Evolutionary conservation across 208 protist genomes (phyloP), one percentile per base, ranked within the genome.

Genomic region (Leishmania guyanensis): DNA sequence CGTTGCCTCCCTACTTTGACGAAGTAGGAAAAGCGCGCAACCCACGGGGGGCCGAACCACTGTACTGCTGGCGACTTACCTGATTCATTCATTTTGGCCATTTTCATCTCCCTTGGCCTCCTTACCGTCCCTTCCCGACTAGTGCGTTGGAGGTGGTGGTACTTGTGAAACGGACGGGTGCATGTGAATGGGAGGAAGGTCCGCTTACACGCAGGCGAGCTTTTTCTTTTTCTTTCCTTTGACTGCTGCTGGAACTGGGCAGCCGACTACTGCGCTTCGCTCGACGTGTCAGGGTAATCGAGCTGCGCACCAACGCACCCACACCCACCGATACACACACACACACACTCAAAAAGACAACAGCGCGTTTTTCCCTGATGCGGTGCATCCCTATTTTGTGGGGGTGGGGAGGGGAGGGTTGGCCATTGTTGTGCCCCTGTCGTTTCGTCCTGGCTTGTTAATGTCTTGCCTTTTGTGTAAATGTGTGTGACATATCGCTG

Each of bases 1-100:
- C 84, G 84, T n/a, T 73, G 66, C n/a, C 56, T 84, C 14, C 80
- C 80, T 16, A 14, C 56, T 43, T 17, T 12, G 46, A n/a, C 20
- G 64, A 53, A 43, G 29, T 75, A 60, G 71, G 17, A n/a, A 53
- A 48, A 22, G 16, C 68, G 43, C 22, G 16, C 68, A 26, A 33
- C 5, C 43, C 17, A 8, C 43, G 36, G 17, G 68, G 20, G 17
- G 68, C 68, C 43, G 43, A 53, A 10, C 22, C 8, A 29, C 8
- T 72, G 20, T 8, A 26, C 26, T 33, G 14, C 68, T 39, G 12
- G 3, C 36, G 4, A 1, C 36, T 69, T 48, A 33, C 68, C 26
- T 33, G 68, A 26, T n/a, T 48, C 43, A 48, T 51, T n/a, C 39
- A 72, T 48, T 26, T n/a, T 48, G 68, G 0, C 43, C 20, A 72